Evolutionary conservation across 805 yeast species (phyloP).

Genomic region (Isabelozyma pseudorhagii): DNA sequence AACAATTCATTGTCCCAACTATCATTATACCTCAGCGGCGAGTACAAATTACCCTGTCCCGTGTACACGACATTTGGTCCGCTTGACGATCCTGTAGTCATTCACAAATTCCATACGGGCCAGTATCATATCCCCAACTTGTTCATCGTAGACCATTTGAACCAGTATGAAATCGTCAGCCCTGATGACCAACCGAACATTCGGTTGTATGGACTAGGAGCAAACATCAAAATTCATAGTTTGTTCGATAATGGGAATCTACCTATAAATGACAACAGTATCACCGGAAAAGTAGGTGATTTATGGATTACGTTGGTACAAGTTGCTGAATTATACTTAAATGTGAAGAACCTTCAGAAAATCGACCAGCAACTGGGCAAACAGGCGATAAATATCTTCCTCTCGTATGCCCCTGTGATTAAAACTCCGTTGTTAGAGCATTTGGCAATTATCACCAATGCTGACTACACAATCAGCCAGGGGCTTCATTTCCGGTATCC

Average conservation of each 20-base stretch:
- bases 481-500: constrained; percentile 71
- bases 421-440: constrained; percentile 69
- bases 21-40: constrained; percentile 28
- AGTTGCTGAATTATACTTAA: constrained; percentile 55
- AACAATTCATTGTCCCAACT: constrained; percentile 14
- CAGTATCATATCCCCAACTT: constrained; percentile 54
- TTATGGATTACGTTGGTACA: constrained; percentile 74
- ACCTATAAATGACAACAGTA: constrained; percentile 4
- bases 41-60: constrained; percentile 48
- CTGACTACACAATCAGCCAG: constrained; percentile 72
- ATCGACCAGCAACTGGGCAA: constrained; percentile 3
- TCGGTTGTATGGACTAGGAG: constrained; percentile 69
- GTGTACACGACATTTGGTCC: constrained; percentile 79
- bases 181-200: constrained; percentile 42
- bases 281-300: constrained; percentile 46
- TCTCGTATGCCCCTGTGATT: constrained; percentile 69
- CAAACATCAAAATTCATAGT: constrained; percentile 62
- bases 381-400: constrained; percentile 56
- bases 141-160: constrained; percentile 57
- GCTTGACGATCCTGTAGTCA: constrained; percentile 67
- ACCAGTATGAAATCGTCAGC: constrained; percentile 41
- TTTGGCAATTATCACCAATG: constrained; percentile 60
- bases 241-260: constrained; percentile 50
- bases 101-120: constrained; percentile 59
- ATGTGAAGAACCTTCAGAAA: constrained; percentile 6